A percentile compares a stretch with the other conserved stretches of the same genome.
These are phyloP conservation scores for Chrysoporthe cubensis DNA, from an alignment of 2,329 filamentous ascomycete genomes.

Conservation along the genomic window DNA sequence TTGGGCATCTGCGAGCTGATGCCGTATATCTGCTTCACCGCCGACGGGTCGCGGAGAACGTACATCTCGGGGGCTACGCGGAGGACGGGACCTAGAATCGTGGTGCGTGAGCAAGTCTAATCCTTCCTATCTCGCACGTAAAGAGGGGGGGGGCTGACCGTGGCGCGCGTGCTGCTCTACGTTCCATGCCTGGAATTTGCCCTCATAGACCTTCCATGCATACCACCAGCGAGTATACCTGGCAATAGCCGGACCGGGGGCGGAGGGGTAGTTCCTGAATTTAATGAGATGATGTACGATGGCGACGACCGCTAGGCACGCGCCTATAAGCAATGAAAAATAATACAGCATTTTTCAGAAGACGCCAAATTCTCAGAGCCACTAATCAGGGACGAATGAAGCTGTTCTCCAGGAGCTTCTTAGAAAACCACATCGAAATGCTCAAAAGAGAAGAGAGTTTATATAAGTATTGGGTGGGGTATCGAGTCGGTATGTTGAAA, in stretches of 20 bases:
- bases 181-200: conserved; percentile 10
- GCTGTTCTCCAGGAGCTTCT: too few species aligned
- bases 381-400: too few species aligned
- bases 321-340: too few species aligned
- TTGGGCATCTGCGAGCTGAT: conserved; percentile 1
- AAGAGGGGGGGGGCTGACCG: neutral
- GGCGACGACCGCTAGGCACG: neutral
- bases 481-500: too few species aligned
- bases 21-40: conserved; percentile 12
- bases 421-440: too few species aligned
- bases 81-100: conserved; percentile 7
- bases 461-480: too few species aligned
- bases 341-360: too few species aligned
- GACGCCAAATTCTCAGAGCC: too few species aligned
- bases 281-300: conserved; percentile 3
- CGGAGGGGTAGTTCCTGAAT: conserved; percentile 7
- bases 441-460: too few species aligned
- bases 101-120: neutral
- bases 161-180: conserved; percentile 10
- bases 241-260: neutral
- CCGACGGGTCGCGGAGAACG: conserved; percentile 1
- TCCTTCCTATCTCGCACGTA: neutral
- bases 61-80: conserved; percentile 13
- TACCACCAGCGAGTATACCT: conserved; percentile 8
- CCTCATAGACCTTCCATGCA: neutral